Percentiles rank a stretch among this genome's conserved stretches.
These are phyloP conservation scores for Dipteronia sinensis DNA, from an alignment of 345 rosid species.

Conservation along the genomic window DNA sequence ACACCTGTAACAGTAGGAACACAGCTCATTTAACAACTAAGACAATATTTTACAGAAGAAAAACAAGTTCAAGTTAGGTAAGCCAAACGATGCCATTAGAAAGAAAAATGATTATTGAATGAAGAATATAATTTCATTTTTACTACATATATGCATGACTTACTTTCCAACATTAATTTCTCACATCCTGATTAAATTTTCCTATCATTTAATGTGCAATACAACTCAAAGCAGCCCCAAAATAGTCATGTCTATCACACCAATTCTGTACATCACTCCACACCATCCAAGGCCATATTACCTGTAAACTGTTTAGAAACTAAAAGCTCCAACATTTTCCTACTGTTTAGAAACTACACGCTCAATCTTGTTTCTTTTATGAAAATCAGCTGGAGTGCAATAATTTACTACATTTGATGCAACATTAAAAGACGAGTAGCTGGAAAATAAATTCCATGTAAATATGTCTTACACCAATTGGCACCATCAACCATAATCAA, in stretches of 20 bases:
- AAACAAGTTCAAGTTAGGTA: not conserved
- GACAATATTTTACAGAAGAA: slow-evolving; percentile 7
- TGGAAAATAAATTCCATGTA: not conserved
- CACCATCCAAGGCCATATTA: not conserved
- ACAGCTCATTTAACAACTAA: not conserved
- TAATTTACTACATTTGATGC: not conserved
- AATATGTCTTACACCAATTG: not conserved
- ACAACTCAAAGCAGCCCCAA: not conserved
- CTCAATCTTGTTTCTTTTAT: no score
- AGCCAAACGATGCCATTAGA: not conserved
- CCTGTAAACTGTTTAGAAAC: not conserved
- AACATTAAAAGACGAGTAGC: not conserved
- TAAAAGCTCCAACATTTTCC: not conserved
- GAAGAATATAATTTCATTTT: not conserved
- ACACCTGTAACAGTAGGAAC: slow-evolving; percentile 46
- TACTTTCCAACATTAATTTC: not conserved
- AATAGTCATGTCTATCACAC: not conserved
- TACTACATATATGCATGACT: not conserved
- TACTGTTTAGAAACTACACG: not conserved
- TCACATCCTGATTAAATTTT: not conserved
- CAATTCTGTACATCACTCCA: not conserved
- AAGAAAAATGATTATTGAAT: not conserved
- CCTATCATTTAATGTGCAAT: not conserved
- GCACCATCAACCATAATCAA: not conserved
- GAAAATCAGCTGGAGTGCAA: no score